These are phyloP conservation scores for Trichosporon inkin DNA, from an alignment of 1,284 basidiomycete genomes.

Conservation along the genomic window DNA sequence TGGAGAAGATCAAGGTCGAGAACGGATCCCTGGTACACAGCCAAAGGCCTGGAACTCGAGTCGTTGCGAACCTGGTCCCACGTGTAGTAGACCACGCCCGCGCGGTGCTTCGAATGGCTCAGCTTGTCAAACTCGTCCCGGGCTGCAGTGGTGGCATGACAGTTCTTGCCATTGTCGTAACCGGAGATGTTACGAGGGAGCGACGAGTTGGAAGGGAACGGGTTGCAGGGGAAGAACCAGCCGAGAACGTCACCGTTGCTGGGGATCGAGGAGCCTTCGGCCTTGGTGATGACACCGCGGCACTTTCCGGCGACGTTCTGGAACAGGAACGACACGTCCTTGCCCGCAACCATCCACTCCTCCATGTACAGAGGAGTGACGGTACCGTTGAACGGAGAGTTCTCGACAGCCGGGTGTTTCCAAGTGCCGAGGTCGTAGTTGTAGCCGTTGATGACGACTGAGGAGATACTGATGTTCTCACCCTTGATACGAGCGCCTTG, in stretches of 20 bases:
- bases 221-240: constrained; percentile 96
- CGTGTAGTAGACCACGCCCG: constrained; percentile 86
- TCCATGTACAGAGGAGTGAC: constrained; percentile 78
- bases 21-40: constrained; percentile 59
- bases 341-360: constrained; percentile 70
- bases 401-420: constrained; percentile 66
- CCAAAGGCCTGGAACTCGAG: neutral
- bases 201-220: constrained; percentile 70
- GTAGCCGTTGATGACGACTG: constrained; percentile 88
- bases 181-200: constrained; percentile 62
- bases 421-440: constrained; percentile 87
- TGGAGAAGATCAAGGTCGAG: constrained; percentile 79
- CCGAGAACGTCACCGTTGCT: constrained; percentile 51
- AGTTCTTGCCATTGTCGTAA: constrained; percentile 63
- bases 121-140: constrained; percentile 53
- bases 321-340: constrained; percentile 90
- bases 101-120: constrained; percentile 41
- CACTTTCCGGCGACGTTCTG: constrained; percentile 86
- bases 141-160: constrained; percentile 64
- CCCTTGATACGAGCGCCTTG: constrained; percentile 70
- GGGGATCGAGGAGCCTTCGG: constrained; percentile 65
- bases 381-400: constrained; percentile 63
- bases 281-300: constrained; percentile 63
- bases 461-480: constrained; percentile 70
- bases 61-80: constrained; percentile 75